phyloP scores from a whole-genome alignment of 257 asterid species.

The Solanum etuberosum region DNA sequence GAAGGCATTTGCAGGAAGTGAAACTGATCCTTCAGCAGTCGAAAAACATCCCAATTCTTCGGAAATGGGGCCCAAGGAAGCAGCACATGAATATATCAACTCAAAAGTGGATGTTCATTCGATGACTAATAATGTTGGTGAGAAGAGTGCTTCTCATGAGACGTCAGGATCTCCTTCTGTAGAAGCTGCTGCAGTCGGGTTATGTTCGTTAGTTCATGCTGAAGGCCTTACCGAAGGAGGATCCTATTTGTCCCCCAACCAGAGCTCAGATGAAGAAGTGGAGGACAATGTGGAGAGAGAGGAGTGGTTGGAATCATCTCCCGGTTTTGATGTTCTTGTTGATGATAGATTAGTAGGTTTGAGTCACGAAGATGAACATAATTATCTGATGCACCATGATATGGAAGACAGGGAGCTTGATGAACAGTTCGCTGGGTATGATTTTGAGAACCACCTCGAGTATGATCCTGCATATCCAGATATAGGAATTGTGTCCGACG shows the following conservation, averaged over 20 bases:
- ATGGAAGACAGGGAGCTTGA: slow-evolving; percentile 7
- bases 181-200: slow-evolving; percentile 18
- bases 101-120: slow-evolving; percentile 1
- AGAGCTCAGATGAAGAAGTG: slow-evolving; percentile 16
- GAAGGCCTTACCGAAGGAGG: slow-evolving; percentile 3
- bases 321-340: slow-evolving; percentile 35
- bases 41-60: background rate
- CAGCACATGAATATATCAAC: background rate
- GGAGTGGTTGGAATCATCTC: slow-evolving; percentile 28
- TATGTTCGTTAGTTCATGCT: slow-evolving; percentile 3
- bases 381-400: slow-evolving; percentile 7
- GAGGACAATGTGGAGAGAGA: slow-evolving; percentile 11
- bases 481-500: background rate
- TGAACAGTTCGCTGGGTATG: slow-evolving; percentile 9
- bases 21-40: slow-evolving; percentile 4
- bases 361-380: slow-evolving; percentile 13
- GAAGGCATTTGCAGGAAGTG: slow-evolving; percentile 15
- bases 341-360: slow-evolving; percentile 14
- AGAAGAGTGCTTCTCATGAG: slow-evolving; percentile 3
- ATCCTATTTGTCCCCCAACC: slow-evolving; percentile 2
- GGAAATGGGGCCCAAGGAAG: background rate
- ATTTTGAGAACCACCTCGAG: slow-evolving; percentile 9
- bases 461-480: slow-evolving; percentile 18
- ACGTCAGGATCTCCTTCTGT: slow-evolving; percentile 11
- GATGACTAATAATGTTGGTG: background rate